Conservation (phyloP, 1,139 yeast species). For the Yamadazyma jaroonii region DNA sequence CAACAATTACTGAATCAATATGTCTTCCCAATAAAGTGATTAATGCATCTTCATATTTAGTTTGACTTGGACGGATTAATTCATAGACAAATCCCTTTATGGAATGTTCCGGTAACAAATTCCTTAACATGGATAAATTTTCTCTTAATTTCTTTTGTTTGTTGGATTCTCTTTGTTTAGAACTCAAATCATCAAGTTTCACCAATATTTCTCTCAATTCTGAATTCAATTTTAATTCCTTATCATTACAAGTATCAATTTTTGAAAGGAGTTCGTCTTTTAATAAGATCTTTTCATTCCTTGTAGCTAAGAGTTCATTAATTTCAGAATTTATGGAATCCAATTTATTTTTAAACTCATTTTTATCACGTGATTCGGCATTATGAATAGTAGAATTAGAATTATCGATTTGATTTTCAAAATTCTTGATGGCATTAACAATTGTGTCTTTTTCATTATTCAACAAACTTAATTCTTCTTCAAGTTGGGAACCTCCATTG, state of each 20-base stretch:
- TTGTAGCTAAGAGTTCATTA: constrained; percentile 31
- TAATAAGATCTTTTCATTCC: constrained; percentile 40
- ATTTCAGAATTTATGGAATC: constrained; percentile 31
- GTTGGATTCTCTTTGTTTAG: constrained; percentile 72
- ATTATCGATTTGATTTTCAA: constrained; percentile 44
- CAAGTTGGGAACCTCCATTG: constrained; percentile 57
- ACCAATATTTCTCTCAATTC: constrained; percentile 60
- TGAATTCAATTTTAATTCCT: constrained; percentile 59
- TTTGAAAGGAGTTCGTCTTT: constrained; percentile 40
- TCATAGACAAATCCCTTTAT: constrained; percentile 81
- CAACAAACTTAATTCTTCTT: constrained; percentile 46
- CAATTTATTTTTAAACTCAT: constrained; percentile 31
- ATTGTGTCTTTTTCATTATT: constrained; percentile 46
- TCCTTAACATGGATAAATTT: constrained; percentile 63
- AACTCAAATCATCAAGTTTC: constrained; percentile 67
- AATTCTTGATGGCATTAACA: constrained; percentile 33
- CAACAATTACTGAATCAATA: constrained; percentile 83
- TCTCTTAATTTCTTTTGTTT: constrained; percentile 70
- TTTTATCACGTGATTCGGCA: constrained; percentile 27
- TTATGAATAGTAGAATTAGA: constrained; percentile 38
- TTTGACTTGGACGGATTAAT: constrained; percentile 74
- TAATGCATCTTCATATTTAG: constrained; percentile 72
- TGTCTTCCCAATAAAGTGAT: constrained; percentile 78
- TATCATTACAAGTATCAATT: constrained; percentile 44
- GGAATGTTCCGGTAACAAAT: constrained; percentile 65